These are phyloP conservation scores for Cicer pinnatifidum DNA, from an alignment of 306 rosid species.

Conservation along the genomic window DNA sequence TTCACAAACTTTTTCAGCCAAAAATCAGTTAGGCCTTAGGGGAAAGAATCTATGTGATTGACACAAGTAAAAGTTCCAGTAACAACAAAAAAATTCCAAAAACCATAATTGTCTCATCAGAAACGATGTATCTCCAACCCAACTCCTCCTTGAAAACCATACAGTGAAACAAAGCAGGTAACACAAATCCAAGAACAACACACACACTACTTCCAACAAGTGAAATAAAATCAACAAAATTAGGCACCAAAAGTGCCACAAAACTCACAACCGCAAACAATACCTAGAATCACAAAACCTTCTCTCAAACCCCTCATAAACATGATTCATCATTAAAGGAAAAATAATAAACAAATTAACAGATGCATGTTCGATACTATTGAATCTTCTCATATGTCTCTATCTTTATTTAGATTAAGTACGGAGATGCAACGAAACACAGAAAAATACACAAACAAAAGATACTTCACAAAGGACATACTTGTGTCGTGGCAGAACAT, in stretches of 20 bases:
- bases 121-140: slow-evolving; percentile 57
- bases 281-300: slow-evolving; percentile 59
- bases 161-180: slow-evolving; percentile 74
- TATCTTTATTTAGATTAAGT: not conserved
- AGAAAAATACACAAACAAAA: not conserved
- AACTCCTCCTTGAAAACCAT: slow-evolving; percentile 66
- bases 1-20: not conserved
- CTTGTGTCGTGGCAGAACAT: not conserved
- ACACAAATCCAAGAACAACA: slow-evolving; percentile 66
- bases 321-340: slow-evolving; percentile 85
- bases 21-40: slow-evolving; percentile 50
- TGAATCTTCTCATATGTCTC: not conserved
- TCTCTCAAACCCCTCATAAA: slow-evolving; percentile 72
- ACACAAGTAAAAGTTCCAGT: slow-evolving; percentile 62
- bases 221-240: slow-evolving; percentile 77
- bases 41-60: slow-evolving; percentile 50
- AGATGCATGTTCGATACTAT: slow-evolving; percentile 21
- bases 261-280: slow-evolving; percentile 64
- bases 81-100: slow-evolving; percentile 58
- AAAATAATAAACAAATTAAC: slow-evolving; percentile 65
- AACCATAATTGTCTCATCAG: slow-evolving; percentile 58
- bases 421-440: not conserved
- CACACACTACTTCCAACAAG: slow-evolving; percentile 76
- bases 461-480: not conserved
- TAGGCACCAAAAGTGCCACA: slow-evolving; percentile 74